Evolutionary conservation across 2,329 filamentous ascomycete genomes (phyloP), one percentile per base, ranked within the genome.

Genomic region (Acarospora socialis): DNA sequence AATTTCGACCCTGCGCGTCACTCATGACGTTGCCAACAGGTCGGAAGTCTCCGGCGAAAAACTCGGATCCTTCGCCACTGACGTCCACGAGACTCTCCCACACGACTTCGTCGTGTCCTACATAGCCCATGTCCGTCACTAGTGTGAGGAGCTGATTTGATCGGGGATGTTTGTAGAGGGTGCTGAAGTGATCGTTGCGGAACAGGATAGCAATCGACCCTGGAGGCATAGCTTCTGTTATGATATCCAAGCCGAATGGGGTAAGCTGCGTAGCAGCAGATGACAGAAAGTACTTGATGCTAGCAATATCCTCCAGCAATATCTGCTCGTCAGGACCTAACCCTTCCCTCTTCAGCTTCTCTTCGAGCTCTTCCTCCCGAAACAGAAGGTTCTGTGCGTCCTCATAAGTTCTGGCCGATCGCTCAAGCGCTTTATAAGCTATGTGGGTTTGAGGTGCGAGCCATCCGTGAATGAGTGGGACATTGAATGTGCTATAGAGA

Each of bases 141-240:
- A 98, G 61, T 0, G 81, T 83, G 41, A 87, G 70, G 1, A 95
- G 65, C 42, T 81, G 69, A 23, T 73, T 65, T 1, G 77, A 82
- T 26, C 75, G 62, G 0, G 87, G 83, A 45, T 95, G 83, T 38
- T 86, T 82, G 55, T 92, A 93, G 0, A 98, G 55, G 0, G 87
- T 95, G 24, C 83, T 84, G 49, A 98, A 98, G 52, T 98, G 90
- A 49, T 98, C 87, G 46, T 98, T 98, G 16, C 90, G 73, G 60
- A 98, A 98, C 2, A 98, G 58, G 30, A 98, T 95, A 0, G 82
- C 82, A 39, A 94, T 72, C 1, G 79, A 73, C 2, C 84, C 87
- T 1, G 83, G 77, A 8, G 68, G 60, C 35, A 94, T 66, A 4
- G 69, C 74, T 30, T 72, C 70, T 1, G 67, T 68, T 22, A 95